Conservation (phyloP, 257 asterid species). For the Schizonepeta tenuifolia region DNA sequence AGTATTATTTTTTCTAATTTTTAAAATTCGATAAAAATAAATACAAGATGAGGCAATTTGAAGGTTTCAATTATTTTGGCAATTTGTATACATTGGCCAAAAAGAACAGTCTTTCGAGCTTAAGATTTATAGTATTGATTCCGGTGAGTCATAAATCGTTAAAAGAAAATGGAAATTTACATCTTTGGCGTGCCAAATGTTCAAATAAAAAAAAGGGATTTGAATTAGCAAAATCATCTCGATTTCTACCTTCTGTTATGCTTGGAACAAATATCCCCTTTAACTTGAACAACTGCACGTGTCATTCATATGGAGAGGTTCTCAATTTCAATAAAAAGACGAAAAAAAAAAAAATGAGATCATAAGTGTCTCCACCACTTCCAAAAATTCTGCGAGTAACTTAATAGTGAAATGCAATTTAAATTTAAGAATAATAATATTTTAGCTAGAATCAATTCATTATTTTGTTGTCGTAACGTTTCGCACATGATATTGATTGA, state of each 20-base stretch:
- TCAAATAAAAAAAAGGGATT: neutral
- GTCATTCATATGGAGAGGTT: slow-evolving; percentile 11
- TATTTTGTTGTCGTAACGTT: neutral
- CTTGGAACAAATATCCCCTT: slow-evolving; percentile 1
- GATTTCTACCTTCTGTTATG: neutral
- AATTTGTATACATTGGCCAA: neutral
- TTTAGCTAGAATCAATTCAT: too few relatives aligned
- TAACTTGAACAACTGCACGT: neutral
- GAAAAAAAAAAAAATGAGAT: neutral
- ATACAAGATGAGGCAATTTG: neutral
- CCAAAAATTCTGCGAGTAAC: neutral
- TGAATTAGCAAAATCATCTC: slow-evolving; percentile 27
- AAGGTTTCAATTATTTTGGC: neutral
- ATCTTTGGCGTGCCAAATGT: too few relatives aligned
- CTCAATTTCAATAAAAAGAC: neutral
- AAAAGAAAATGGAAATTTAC: too few relatives aligned
- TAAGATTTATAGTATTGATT: too few relatives aligned
- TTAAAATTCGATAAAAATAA: neutral
- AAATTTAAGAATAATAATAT: neutral
- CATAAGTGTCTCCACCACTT: neutral
- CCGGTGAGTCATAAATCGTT: too few relatives aligned
- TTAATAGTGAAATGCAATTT: neutral
- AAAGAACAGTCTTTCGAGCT: neutral
- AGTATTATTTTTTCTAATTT: neutral
- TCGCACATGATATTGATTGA: neutral